Conservation (phyloP, 2,329 filamentous ascomycete species). For the Aureobasidium namibiae region DNA sequence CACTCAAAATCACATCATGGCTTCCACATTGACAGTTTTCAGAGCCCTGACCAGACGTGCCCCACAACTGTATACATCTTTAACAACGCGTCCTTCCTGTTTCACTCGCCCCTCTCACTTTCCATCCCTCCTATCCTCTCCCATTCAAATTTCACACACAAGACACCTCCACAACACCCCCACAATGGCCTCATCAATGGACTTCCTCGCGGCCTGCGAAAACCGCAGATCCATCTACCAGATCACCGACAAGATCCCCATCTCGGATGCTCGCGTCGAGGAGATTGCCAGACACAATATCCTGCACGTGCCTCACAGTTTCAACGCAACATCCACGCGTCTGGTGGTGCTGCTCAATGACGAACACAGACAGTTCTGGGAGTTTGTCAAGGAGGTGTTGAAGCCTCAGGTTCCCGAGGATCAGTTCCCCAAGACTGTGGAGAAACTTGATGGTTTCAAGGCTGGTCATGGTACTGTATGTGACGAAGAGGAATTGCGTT, state of each 20-base stretch:
- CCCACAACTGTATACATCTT: constrained; percentile 9
- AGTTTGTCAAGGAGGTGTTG: constrained; percentile 56
- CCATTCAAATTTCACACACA: neutral
- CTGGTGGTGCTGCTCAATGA: constrained; percentile 68
- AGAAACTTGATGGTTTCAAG: constrained; percentile 53
- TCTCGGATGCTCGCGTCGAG: constrained; percentile 51
- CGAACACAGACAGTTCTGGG: constrained; percentile 86
- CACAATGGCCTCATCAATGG: constrained; percentile 31
- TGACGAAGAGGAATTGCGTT: constrained; percentile 15
- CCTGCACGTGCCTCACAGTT: constrained; percentile 65
- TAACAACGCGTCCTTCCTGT: neutral
- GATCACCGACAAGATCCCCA: constrained; percentile 42
- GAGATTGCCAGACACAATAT: constrained; percentile 55
- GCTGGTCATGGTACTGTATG: constrained; percentile 67
- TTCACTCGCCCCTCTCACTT: neutral
- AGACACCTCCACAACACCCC: constrained; percentile 17
- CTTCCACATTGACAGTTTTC: constrained; percentile 1
- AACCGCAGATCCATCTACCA: constrained; percentile 51
- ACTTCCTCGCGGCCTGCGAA: constrained; percentile 58
- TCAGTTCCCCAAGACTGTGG: constrained; percentile 47
- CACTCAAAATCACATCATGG: neutral
- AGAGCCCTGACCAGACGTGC: constrained; percentile 5
- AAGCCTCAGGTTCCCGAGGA: constrained; percentile 61
- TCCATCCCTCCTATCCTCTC: neutral
- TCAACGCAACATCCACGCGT: constrained; percentile 83